Base-by-base conservation (phyloP, 106 monocot genomes). In the Hemerocallis citrina region DNA sequence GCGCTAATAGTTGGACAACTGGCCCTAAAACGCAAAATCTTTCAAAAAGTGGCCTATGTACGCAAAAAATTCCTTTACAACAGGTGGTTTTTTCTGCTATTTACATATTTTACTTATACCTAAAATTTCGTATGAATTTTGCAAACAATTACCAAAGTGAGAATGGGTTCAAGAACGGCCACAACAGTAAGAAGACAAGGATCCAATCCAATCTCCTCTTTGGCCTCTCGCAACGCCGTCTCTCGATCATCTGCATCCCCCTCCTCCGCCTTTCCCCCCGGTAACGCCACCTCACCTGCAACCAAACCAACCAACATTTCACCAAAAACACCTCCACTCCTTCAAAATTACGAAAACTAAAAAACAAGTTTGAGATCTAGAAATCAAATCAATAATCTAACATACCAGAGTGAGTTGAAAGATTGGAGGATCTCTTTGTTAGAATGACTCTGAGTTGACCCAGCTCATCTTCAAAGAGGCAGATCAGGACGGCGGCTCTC, bases 71-170 rank as follows among this genome's bases (percentile, higher is more conserved):
- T n/a, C n/a, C n/a, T n/a, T n/a, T n/a, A n/a, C n/a, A n/a, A n/a
- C n/a, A n/a, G n/a, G n/a, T n/a, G n/a, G n/a, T n/a, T n/a, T n/a
- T n/a, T n/a, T n/a, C n/a, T n/a, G n/a, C n/a, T n/a, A n/a, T n/a
- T n/a, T n/a, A n/a, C n/a, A n/a, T n/a, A n/a, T n/a, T n/a, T n/a
- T n/a, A n/a, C n/a, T n/a, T n/a, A n/a, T n/a, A n/a, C n/a, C n/a
- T n/a, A n/a, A n/a, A n/a, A n/a, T n/a, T n/a, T n/a, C n/a, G n/a
- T n/a, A n/a, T n/a, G n/a, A n/a, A n/a, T n/a, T n/a, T n/a, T n/a
- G n/a, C n/a, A n/a, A n/a, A n/a, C n/a, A n/a, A n/a, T n/a, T n/a
- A 88, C 88, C 74, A 77, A 80, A 14, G 83, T 83, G 57, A 83
- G 60, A 46, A 83, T 77, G 0, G 83, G 77, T 20, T 84, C 68